These are phyloP conservation scores for Suillus placidus DNA, from an alignment of 768 basidiomycete genomes.

Conservation along the genomic window DNA sequence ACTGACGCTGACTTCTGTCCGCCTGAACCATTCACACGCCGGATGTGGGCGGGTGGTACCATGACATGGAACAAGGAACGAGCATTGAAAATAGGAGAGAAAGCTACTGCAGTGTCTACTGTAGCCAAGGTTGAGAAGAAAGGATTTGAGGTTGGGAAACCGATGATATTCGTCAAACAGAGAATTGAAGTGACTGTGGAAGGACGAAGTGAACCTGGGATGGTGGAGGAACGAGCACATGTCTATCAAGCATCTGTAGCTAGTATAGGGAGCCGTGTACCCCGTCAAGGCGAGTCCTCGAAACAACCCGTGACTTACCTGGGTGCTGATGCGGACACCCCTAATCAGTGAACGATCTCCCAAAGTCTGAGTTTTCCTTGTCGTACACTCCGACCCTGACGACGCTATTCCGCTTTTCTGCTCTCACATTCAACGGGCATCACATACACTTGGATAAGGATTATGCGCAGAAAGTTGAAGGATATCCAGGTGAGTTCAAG, in stretches of 20 bases:
- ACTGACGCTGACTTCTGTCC: slow-evolving; percentile 75
- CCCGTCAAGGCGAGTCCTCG: slow-evolving; percentile 46
- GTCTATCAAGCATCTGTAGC: slow-evolving; percentile 54
- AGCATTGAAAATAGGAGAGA: slow-evolving; percentile 56
- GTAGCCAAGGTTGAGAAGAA: slow-evolving; percentile 62
- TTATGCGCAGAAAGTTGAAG: slow-evolving; percentile 67
- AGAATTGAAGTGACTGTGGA: slow-evolving; percentile 52
- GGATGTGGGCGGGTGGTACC: slow-evolving; percentile 83
- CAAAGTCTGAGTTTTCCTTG: slow-evolving; percentile 61
- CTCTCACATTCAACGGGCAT: slow-evolving; percentile 85
- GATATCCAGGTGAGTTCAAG: slow-evolving; percentile 59
- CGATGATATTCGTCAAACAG: slow-evolving; percentile 79
- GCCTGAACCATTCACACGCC: slow-evolving; percentile 68
- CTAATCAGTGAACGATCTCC: slow-evolving; percentile 51
- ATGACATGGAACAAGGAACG: slow-evolving; percentile 58
- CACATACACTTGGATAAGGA: slow-evolving; percentile 82
- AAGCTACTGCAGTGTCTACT: slow-evolving; percentile 49
- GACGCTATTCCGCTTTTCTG: slow-evolving; percentile 84
- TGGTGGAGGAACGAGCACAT: slow-evolving; percentile 68
- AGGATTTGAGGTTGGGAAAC: slow-evolving; percentile 56
- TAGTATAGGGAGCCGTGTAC: slow-evolving; percentile 31
- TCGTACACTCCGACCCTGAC: slow-evolving; percentile 66
- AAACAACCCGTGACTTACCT: background rate
- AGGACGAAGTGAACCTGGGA: slow-evolving; percentile 47
- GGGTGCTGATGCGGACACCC: background rate